These are phyloP conservation scores for Trifolium dubium DNA, from an alignment of 306 rosid species.

Conservation along the genomic window DNA sequence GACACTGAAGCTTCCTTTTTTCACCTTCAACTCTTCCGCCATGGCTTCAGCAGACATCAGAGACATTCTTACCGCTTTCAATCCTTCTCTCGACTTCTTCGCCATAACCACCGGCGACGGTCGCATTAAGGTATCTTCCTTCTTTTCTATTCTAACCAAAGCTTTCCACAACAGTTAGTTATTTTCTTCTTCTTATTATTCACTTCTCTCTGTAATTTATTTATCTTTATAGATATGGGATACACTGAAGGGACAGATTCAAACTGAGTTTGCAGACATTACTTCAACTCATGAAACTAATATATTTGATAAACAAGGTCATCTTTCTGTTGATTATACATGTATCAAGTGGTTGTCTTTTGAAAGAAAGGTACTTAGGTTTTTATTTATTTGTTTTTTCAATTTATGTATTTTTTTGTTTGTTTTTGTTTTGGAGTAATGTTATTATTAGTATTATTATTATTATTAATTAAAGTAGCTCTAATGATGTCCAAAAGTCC, in stretches of 20 bases:
- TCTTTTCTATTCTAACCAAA: neutral
- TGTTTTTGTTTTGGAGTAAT: too few relatives aligned
- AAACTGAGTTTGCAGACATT: constrained; percentile 84
- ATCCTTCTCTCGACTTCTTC: constrained; percentile 74
- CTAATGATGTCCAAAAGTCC: too few relatives aligned
- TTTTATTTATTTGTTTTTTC: neutral
- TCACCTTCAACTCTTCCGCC: constrained; percentile 1
- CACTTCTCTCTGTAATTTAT: neutral
- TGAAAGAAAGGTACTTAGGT: constrained; percentile 63
- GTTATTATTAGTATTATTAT: too few relatives aligned
- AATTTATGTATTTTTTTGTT: neutral
- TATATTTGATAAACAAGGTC: constrained; percentile 67
- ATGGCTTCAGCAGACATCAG: constrained; percentile 62
- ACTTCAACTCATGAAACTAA: constrained; percentile 58
- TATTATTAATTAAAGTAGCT: neutral
- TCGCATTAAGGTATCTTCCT: constrained; percentile 70
- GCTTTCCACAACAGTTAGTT: neutral
- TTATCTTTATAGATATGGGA: constrained; percentile 75
- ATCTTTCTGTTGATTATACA: constrained; percentile 88
- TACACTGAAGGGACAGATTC: constrained; percentile 78
- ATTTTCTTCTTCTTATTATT: neutral
- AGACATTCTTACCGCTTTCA: constrained; percentile 76
- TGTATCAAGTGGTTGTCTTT: constrained; percentile 91
- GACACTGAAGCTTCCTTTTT: neutral
- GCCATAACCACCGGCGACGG: constrained; percentile 92